phyloP scores from a whole-genome alignment of 2,329 filamentous ascomycete species.

The Trichoderma polysporum region DNA sequence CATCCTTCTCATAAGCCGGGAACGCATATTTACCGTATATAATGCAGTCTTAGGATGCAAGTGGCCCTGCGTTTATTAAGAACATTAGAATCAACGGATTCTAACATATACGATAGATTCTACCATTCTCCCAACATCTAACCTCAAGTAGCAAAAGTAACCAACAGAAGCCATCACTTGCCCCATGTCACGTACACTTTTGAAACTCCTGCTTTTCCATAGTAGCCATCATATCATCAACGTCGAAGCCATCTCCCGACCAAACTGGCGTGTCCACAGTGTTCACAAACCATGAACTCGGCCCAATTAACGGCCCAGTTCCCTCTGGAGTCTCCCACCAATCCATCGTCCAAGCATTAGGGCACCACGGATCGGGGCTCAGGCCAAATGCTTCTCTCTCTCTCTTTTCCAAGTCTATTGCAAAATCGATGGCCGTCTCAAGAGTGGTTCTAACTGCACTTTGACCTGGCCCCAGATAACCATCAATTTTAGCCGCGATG shows the following conservation, averaged over 20 bases:
- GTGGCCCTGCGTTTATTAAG: too few relatives aligned
- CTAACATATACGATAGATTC: too few relatives aligned
- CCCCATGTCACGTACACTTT: too few relatives aligned
- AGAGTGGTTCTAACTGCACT: neutral
- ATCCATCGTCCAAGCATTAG: neutral
- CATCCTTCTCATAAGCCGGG: too few relatives aligned
- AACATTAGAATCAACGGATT: too few relatives aligned
- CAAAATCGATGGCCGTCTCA: neutral
- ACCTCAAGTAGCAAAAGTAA: neutral
- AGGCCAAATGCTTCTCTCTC: neutral
- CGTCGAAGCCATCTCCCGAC: neutral
- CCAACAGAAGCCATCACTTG: neutral
- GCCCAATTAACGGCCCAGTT: neutral
- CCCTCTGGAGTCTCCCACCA: neutral
- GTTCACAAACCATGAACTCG: neutral
- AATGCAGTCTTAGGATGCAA: too few relatives aligned
- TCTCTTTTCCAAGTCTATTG: neutral
- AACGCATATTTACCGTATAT: too few relatives aligned
- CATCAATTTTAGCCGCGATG: neutral
- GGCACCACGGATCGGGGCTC: neutral
- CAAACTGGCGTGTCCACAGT: neutral
- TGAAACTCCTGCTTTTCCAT: neutral
- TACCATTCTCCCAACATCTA: neutral
- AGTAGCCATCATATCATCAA: neutral
- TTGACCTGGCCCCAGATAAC: neutral